A percentile compares a stretch with the other conserved stretches of the same genome.
Conservation (phyloP, 2,329 filamentous ascomycete genomes). For the Verticillium nubilum region DNA sequence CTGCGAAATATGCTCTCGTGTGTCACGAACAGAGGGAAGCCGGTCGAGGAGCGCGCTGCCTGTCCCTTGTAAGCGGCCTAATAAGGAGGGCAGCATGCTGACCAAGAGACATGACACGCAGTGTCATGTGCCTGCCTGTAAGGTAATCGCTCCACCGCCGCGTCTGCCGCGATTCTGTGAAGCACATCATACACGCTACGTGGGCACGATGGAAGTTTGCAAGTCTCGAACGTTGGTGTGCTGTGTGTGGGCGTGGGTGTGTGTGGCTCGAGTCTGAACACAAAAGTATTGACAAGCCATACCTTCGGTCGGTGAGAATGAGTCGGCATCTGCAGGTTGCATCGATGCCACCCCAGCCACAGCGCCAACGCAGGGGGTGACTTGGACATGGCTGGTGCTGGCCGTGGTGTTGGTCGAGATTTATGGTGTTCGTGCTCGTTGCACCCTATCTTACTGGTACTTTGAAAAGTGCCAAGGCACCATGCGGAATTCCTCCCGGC, state of each 20-base stretch:
- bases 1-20: not conserved
- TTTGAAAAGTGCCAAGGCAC: not conserved
- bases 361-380: not conserved
- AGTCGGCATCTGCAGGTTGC: not conserved
- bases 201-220: not conserved
- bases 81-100: not conserved
- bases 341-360: not conserved
- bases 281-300: no score
- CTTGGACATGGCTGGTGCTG: not conserved
- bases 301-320: not conserved
- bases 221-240: not conserved
- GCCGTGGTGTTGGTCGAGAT: not conserved
- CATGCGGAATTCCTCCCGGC: not conserved
- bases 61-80: no score
- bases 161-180: not conserved
- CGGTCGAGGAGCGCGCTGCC: no score
- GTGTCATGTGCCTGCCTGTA: no score
- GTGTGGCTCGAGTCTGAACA: no score
- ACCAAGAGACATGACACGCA: not conserved
- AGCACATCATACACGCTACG: not conserved
- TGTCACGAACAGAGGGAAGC: no score
- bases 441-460: not conserved
- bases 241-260: not conserved
- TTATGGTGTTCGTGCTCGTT: not conserved
- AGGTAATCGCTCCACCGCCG: not conserved